Evolutionary conservation across 352 stramenopile species (phyloP).

Genomic region (Peronosclerospora sorghi): DNA sequence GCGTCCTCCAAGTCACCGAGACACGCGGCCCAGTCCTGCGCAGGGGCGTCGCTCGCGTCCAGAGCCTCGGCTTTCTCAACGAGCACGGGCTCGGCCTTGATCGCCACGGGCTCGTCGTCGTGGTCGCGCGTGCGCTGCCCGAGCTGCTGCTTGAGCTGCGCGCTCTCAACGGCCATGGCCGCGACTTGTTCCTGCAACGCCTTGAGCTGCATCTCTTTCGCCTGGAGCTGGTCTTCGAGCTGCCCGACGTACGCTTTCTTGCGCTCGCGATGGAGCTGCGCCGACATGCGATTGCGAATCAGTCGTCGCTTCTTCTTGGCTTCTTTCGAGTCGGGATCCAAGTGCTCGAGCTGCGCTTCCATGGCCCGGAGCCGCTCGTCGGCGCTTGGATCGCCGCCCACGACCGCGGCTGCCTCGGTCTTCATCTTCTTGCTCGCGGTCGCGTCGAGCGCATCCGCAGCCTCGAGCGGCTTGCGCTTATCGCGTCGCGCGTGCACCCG

Average conservation of each 20-base stretch:
- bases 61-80: slow-evolving; percentile 20
- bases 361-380: slow-evolving; percentile 75
- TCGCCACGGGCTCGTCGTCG: slow-evolving; percentile 5
- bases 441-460: slow-evolving; percentile 3
- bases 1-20: slow-evolving; percentile 52
- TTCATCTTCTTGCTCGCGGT: slow-evolving; percentile 64
- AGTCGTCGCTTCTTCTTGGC: slow-evolving; percentile 84
- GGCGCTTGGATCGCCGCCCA: slow-evolving; percentile 52
- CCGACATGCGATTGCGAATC: slow-evolving; percentile 84
- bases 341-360: slow-evolving; percentile 72
- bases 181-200: slow-evolving; percentile 61
- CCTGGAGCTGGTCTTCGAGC: slow-evolving; percentile 70
- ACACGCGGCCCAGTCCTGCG: slow-evolving; percentile 42
- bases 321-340: slow-evolving; percentile 82
- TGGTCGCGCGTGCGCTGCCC: background rate
- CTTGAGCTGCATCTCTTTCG: slow-evolving; percentile 74
- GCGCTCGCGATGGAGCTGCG: slow-evolving; percentile 76
- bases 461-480: slow-evolving; percentile 67
- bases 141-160: slow-evolving; percentile 51
- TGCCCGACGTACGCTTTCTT: slow-evolving; percentile 85
- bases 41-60: slow-evolving; percentile 12
- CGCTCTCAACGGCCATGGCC: slow-evolving; percentile 52
- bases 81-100: slow-evolving; percentile 47
- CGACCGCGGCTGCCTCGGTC: slow-evolving; percentile 38
- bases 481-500: slow-evolving; percentile 62